These are phyloP conservation scores for Strigomonas culicis DNA, from an alignment of 208 protist genomes.

Conservation along the genomic window DNA sequence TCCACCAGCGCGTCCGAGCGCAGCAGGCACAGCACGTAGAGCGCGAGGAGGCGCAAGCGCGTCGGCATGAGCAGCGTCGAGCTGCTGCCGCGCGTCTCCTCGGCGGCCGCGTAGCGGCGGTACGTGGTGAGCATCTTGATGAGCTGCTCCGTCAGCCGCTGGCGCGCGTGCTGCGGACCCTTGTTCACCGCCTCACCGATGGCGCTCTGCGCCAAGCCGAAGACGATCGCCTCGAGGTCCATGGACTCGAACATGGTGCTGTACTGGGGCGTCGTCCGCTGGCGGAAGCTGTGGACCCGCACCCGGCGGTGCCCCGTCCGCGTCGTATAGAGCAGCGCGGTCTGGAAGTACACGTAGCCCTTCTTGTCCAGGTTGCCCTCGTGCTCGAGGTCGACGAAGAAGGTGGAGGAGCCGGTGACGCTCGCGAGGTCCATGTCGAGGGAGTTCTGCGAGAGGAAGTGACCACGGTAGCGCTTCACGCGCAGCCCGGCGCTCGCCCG, in stretches of 20 bases:
- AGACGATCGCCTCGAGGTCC: constrained; percentile 83
- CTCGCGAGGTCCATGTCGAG: constrained; percentile 91
- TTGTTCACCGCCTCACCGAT: constrained; percentile 73
- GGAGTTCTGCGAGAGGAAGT: constrained; percentile 76
- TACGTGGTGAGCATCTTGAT: constrained; percentile 80
- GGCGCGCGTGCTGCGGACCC: constrained; percentile 54
- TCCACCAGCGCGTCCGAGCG: constrained; percentile 78
- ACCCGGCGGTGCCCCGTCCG: constrained; percentile 81
- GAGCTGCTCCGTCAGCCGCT: constrained; percentile 40
- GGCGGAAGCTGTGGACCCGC: constrained; percentile 78
- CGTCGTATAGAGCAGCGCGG: constrained; percentile 92
- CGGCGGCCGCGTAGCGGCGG: constrained; percentile 57
- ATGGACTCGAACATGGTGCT: constrained; percentile 61
- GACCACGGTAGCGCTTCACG: constrained; percentile 82
- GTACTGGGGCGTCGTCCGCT: constrained; percentile 49
- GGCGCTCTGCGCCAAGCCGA: constrained; percentile 50
- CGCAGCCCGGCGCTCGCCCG: constrained; percentile 81
- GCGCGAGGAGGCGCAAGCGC: constrained; percentile 89
- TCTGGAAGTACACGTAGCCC: constrained; percentile 82
- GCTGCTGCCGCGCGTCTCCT: constrained; percentile 22
- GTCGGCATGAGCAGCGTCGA: constrained; percentile 89
- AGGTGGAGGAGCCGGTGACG: constrained; percentile 70
- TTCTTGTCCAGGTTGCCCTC: constrained; percentile 73
- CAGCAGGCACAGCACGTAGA: constrained; percentile 82
- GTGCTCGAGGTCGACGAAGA: constrained; percentile 91